Conservation (phyloP, 164 flowering plant species). For the Santalum album region DNA sequence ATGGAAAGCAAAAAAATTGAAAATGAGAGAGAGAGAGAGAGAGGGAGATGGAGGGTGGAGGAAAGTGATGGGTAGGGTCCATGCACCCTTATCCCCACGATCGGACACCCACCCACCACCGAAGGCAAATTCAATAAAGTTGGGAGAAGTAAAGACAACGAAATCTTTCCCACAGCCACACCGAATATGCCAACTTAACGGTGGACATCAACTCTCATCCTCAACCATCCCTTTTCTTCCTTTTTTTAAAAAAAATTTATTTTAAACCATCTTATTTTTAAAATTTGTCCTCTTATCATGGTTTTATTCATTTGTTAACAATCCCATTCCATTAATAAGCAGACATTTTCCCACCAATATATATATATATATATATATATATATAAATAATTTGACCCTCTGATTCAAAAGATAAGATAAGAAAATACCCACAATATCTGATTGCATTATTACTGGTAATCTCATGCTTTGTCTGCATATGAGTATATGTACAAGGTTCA, state of each 20-base stretch:
- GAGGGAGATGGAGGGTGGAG: neutral
- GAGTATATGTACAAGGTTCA: neutral
- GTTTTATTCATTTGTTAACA: neutral
- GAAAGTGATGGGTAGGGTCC: conserved; percentile 12
- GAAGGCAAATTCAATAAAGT: neutral
- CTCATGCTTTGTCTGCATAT: neutral
- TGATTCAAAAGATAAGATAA: no score
- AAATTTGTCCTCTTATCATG: neutral
- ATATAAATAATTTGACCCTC: no score
- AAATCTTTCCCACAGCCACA: conserved; percentile 15
- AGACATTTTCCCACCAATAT: neutral
- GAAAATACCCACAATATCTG: neutral
- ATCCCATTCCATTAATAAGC: neutral
- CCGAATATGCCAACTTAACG: conserved; percentile 47
- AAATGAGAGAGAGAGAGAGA: conserved; percentile 7
- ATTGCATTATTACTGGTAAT: neutral
- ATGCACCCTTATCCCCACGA: conserved; percentile 14
- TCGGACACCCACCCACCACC: conserved; percentile 11
- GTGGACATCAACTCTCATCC: conserved; percentile 25
- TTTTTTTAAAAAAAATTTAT: neutral
- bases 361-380: no score
- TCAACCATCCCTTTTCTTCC: conserved; percentile 23
- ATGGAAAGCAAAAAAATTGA: no score
- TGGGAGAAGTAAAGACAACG: conserved; percentile 12
- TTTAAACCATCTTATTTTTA: neutral